phyloP scores from a whole-genome alignment of 768 basidiomycete genomes.

The Auricularia sp. region DNA sequence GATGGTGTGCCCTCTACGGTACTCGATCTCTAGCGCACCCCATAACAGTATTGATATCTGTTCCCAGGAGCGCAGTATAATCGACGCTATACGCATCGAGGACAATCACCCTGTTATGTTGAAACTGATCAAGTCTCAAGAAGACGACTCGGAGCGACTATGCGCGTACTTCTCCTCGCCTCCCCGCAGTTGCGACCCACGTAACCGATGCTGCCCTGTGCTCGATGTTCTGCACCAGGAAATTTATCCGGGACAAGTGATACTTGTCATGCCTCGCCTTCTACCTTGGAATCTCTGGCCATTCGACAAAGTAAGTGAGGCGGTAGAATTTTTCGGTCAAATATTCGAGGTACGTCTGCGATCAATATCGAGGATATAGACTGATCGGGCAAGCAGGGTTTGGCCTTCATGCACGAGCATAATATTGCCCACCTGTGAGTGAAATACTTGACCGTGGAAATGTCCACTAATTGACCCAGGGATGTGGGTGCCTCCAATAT shows the following conservation, averaged over 20 bases:
- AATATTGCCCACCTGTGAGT: slow-evolving; percentile 16
- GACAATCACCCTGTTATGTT: slow-evolving; percentile 22
- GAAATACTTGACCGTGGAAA: no score
- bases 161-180: slow-evolving; percentile 9
- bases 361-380: no score
- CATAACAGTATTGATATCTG: no score
- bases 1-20: no score
- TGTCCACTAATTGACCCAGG: slow-evolving; percentile 11
- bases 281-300: slow-evolving; percentile 18
- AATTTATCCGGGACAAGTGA: slow-evolving; percentile 6
- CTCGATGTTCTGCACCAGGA: slow-evolving; percentile 12
- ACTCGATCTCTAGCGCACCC: no score
- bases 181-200: slow-evolving; percentile 12
- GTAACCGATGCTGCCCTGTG: slow-evolving; percentile 28
- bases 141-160: slow-evolving; percentile 19
- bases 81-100: slow-evolving; percentile 21
- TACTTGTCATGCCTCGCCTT: slow-evolving; percentile 27
- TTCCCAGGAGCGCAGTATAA: background rate
- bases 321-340: slow-evolving; percentile 22
- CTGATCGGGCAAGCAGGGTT: slow-evolving; percentile 14
- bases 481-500: slow-evolving; percentile 10
- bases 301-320: slow-evolving; percentile 27
- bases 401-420: slow-evolving; percentile 29
- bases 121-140: slow-evolving; percentile 16
- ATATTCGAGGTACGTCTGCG: slow-evolving; percentile 13